Conservation (phyloP, 805 yeast species). For the Candida succiphila region DNA sequence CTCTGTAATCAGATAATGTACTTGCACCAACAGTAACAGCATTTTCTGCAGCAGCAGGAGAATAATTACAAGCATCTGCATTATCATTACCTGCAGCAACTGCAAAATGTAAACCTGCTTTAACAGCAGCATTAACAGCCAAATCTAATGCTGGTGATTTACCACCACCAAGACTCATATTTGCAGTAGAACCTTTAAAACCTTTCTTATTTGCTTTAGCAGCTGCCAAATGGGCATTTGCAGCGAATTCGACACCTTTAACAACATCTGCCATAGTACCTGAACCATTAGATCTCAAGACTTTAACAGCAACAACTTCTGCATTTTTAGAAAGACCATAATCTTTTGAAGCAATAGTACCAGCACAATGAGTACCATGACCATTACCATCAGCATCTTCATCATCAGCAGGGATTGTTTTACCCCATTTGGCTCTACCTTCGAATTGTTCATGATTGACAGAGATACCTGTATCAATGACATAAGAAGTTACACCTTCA, state of each 20-base stretch:
- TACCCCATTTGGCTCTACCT: slow-evolving; percentile 83
- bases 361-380: slow-evolving; percentile 97
- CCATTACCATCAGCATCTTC: slow-evolving; percentile 78
- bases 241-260: slow-evolving; percentile 79
- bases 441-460: slow-evolving; percentile 67
- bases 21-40: slow-evolving; percentile 96
- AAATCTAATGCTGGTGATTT: slow-evolving; percentile 76
- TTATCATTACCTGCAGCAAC: slow-evolving; percentile 96
- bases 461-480: slow-evolving; percentile 85
- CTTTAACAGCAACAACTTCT: slow-evolving; percentile 73
- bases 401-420: slow-evolving; percentile 66
- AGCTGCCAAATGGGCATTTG: slow-evolving; percentile 50
- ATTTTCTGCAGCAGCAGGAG: slow-evolving; percentile 81
- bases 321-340: slow-evolving; percentile 85
- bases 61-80: slow-evolving; percentile 84
- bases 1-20: slow-evolving; percentile 79
- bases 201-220: slow-evolving; percentile 45
- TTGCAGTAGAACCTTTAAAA: slow-evolving; percentile 79
- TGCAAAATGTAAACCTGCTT: slow-evolving; percentile 83
- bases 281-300: slow-evolving; percentile 70
- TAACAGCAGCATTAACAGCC: slow-evolving; percentile 85
- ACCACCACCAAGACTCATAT: slow-evolving; percentile 94
- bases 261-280: slow-evolving; percentile 80
- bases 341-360: slow-evolving; percentile 72
- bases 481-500: slow-evolving; percentile 76